phyloP scores from a whole-genome alignment of 2,329 filamentous ascomycete genomes.

The Venturia nashicola region DNA sequence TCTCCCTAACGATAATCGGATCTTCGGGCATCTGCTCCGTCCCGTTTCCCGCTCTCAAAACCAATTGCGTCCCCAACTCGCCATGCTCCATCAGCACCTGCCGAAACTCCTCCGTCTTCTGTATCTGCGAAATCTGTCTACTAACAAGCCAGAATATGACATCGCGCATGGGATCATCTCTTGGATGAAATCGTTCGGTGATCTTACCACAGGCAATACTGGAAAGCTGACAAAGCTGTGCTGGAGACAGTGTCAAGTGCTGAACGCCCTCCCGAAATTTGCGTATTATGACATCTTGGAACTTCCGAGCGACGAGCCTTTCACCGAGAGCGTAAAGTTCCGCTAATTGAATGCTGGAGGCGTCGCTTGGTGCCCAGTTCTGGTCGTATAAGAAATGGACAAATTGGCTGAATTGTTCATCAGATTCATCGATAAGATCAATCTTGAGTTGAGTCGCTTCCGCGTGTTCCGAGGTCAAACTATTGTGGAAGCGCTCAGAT shows the following conservation, averaged over 20 bases:
- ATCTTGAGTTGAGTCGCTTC: background rate
- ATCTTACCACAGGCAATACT: background rate
- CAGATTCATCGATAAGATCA: constrained; percentile 4
- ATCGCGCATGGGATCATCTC: constrained; percentile 7
- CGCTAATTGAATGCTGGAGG: background rate
- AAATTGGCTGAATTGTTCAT: background rate
- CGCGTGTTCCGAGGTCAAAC: background rate
- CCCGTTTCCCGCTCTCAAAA: constrained; percentile 3
- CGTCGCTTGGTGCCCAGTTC: background rate
- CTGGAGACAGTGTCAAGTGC: background rate
- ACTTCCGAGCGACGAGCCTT: background rate
- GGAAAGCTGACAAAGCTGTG: background rate
- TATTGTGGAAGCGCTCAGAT: constrained; percentile 4
- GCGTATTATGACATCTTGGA: background rate
- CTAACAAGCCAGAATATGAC: constrained; percentile 6
- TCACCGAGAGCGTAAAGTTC: background rate
- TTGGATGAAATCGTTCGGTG: constrained; percentile 2
- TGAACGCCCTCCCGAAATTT: background rate
- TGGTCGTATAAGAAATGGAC: constrained; percentile 2
- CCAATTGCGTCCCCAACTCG: background rate
- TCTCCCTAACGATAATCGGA: background rate
- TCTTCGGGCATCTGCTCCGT: background rate
- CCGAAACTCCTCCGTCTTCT: constrained; percentile 2
- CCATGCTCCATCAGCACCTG: background rate
- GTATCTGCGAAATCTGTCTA: background rate